Evolutionary conservation across 257 asterid species (phyloP).

Genomic region (Knoxia roxburghii): DNA sequence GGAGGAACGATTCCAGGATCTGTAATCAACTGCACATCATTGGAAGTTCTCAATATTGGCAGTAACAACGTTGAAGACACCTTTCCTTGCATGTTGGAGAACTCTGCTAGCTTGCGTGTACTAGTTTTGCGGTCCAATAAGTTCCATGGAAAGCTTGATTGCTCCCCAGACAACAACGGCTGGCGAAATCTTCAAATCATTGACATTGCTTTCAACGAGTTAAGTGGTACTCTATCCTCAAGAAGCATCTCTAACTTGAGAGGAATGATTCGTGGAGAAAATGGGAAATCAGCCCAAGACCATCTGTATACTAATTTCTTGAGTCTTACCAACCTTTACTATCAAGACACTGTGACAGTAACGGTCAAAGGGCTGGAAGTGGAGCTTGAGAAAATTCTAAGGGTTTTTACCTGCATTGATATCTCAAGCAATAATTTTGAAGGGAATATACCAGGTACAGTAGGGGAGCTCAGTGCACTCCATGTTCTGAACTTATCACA

Average conservation of each 20-base stretch:
- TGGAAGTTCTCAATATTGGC: conserved; percentile 40
- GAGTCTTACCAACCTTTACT: conserved; percentile 25
- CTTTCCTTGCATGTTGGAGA: conserved; percentile 25
- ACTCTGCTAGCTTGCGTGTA: conserved; percentile 34
- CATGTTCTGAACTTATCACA: conserved; percentile 48
- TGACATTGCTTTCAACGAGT: conserved; percentile 46
- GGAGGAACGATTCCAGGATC: conserved; percentile 40
- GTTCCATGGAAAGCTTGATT: conserved; percentile 40
- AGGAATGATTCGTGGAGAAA: conserved; percentile 19
- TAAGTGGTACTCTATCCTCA: conserved; percentile 34
- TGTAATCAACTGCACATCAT: conserved; percentile 29
- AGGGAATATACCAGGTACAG: conserved; percentile 39
- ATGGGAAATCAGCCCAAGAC: neutral
- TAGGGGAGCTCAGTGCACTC: conserved; percentile 49
- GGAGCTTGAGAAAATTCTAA: conserved; percentile 55
- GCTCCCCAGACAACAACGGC: conserved; percentile 17
- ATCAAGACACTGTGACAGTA: conserved; percentile 51
- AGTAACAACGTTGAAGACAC: conserved; percentile 22
- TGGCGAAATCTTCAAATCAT: conserved; percentile 68
- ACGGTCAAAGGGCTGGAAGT: conserved; percentile 54
- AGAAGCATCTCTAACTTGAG: conserved; percentile 17
- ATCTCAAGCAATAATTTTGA: conserved; percentile 42
- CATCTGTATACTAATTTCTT: conserved; percentile 19
- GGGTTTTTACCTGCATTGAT: conserved; percentile 35
- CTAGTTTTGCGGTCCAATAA: conserved; percentile 45